Evolutionary conservation across 2,329 filamentous ascomycete genomes (phyloP).

Genomic region (Pseudogymnoascus sp.): DNA sequence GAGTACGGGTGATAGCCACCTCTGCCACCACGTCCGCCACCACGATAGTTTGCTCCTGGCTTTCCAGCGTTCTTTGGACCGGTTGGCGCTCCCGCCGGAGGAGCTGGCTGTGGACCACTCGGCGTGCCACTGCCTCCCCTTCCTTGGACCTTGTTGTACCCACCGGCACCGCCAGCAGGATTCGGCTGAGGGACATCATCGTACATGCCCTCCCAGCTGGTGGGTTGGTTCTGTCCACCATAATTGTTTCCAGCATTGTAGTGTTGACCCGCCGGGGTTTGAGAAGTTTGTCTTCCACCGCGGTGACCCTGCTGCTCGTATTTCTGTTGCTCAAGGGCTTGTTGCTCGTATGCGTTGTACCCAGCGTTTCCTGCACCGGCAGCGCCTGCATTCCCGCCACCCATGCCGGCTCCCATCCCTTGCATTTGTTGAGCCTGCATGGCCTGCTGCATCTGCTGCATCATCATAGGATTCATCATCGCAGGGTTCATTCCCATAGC

Average conservation of each 20-base stretch:
- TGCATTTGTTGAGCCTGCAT: constrained; percentile 29
- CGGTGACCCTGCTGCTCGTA: constrained; percentile 62
- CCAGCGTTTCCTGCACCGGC: constrained; percentile 32
- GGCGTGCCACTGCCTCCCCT: constrained; percentile 26
- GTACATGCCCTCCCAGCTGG: constrained; percentile 97
- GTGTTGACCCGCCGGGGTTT: constrained; percentile 28
- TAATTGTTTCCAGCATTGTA: constrained; percentile 18
- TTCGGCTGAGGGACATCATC: constrained; percentile 86
- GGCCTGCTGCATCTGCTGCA: constrained; percentile 36
- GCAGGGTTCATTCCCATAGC: constrained; percentile 30
- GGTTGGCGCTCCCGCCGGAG: constrained; percentile 79
- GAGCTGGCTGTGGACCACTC: constrained; percentile 38
- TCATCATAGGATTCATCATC: constrained; percentile 49
- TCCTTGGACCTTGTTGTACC: constrained; percentile 18
- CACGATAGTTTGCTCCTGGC: constrained; percentile 87
- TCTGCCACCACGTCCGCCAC: constrained; percentile 71
- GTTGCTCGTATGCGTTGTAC: constrained; percentile 58
- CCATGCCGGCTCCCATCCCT: constrained; percentile 32
- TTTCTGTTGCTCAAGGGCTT: constrained; percentile 70
- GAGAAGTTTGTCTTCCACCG: constrained; percentile 37
- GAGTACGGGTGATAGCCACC: constrained; percentile 78
- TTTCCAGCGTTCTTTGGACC: constrained; percentile 92
- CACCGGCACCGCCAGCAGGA: constrained; percentile 42
- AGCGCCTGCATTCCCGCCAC: constrained; percentile 25
- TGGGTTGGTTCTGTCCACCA: constrained; percentile 42